Percentiles rank a stretch among this genome's conserved stretches.
phyloP scores from a whole-genome alignment of 768 basidiomycete genomes.

The Ramaria sp. region DNA sequence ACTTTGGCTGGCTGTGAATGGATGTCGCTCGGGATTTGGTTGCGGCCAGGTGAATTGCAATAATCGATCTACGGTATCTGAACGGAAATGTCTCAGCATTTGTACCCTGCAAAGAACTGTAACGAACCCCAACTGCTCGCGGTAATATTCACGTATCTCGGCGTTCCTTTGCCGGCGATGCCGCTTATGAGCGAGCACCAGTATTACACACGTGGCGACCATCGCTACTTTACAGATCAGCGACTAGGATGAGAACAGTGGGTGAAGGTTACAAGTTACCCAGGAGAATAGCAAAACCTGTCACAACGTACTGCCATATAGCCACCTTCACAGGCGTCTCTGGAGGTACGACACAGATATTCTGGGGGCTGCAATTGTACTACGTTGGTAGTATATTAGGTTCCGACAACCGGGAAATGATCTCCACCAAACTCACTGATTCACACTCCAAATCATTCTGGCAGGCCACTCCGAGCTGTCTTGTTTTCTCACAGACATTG shows the following conservation, averaged over 20 bases:
- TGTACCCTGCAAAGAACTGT: neutral
- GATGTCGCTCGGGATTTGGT: neutral
- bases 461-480: conserved; percentile 48
- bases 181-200: neutral
- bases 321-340: conserved; percentile 29
- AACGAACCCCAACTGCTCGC: conserved; percentile 31
- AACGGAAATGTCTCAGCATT: neutral
- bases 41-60: neutral
- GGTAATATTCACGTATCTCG: conserved; percentile 34
- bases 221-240: conserved; percentile 23
- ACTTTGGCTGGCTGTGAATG: neutral
- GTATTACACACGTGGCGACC: neutral
- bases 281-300: conserved; percentile 25
- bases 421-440: conserved; percentile 2
- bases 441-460: conserved; percentile 38
- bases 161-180: neutral
- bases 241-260: conserved; percentile 31
- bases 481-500: conserved; percentile 46
- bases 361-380: conserved; percentile 21
- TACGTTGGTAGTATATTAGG: neutral
- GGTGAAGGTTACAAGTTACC: conserved; percentile 29
- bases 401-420: neutral
- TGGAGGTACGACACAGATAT: conserved; percentile 24
- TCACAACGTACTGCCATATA: conserved; percentile 35
- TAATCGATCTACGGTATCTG: neutral